These are phyloP conservation scores for Talaromyces sp. DNA, from an alignment of 2,329 filamentous ascomycete species.

Conservation along the genomic window DNA sequence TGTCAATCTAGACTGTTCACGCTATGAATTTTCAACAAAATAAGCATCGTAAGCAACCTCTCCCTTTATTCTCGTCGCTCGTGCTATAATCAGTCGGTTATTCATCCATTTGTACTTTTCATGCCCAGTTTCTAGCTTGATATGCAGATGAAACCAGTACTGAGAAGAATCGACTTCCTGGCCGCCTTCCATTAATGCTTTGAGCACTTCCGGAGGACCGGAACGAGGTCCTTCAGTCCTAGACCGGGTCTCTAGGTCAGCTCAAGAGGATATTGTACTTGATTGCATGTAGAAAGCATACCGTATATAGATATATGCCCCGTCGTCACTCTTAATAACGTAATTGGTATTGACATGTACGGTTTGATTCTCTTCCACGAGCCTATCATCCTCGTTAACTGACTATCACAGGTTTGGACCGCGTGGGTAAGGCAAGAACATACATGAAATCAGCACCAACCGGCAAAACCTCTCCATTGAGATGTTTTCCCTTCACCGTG, in stretches of 20 bases:
- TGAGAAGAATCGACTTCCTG: slow-evolving; percentile 24
- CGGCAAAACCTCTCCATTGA: slow-evolving; percentile 26
- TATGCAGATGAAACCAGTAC: slow-evolving; percentile 30
- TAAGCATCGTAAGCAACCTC: not conserved
- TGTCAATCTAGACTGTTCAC: not conserved
- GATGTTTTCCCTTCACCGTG: slow-evolving; percentile 23
- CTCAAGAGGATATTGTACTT: not conserved
- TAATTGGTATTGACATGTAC: not conserved
- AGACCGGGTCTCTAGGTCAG: not conserved
- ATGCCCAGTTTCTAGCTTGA: slow-evolving; percentile 27
- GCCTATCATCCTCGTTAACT: not conserved
- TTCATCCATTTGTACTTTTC: slow-evolving; percentile 16
- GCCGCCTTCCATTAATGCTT: slow-evolving; percentile 26
- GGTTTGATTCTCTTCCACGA: not conserved
- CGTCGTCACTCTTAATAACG: not conserved
- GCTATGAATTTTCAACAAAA: not conserved
- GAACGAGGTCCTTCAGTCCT: slow-evolving; percentile 20
- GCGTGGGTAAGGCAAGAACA: too few relatives aligned
- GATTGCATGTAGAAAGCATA: not conserved
- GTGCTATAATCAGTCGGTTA: not conserved
- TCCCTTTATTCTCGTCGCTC: not conserved
- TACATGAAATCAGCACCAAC: slow-evolving; percentile 17
- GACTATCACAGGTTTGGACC: not conserved
- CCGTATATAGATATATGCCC: not conserved
- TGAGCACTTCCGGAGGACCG: slow-evolving; percentile 26